Evolutionary conservation across 805 yeast genomes (phyloP).

Genomic region (Saccharomyces paradoxus): DNA sequence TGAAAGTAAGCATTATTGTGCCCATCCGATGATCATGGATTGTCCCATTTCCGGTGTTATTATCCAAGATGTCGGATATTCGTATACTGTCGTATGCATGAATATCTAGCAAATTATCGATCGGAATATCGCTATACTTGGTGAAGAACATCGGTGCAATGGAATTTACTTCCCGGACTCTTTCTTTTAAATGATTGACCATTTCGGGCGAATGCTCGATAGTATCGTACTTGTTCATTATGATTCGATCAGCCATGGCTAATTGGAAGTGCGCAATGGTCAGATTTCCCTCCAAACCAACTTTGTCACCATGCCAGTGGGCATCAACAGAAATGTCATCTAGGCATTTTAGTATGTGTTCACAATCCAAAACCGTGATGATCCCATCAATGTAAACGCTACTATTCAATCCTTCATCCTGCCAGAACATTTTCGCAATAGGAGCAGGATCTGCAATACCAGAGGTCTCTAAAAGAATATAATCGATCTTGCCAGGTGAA

Average conservation of each 20-base stretch:
- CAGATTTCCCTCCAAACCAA: conserved; percentile 34
- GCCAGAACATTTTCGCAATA: conserved; percentile 95
- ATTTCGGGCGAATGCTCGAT: conserved; percentile 22
- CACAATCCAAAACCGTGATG: conserved; percentile 75
- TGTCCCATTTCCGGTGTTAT: conserved; percentile 10
- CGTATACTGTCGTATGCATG: conserved; percentile 58
- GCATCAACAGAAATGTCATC: conserved; percentile 56
- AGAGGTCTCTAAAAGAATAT: conserved; percentile 87
- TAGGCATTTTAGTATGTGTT: conserved; percentile 55
- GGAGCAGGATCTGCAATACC: conserved; percentile 98
- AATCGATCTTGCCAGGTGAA: conserved; percentile 68
- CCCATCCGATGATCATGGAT: conserved; percentile 47
- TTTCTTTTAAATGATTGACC: conserved; percentile 29
- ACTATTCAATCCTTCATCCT: conserved; percentile 80
- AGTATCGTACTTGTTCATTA: conserved; percentile 72
- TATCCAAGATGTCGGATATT: conserved; percentile 22
- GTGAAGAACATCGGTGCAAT: conserved; percentile 62
- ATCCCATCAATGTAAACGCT: conserved; percentile 87
- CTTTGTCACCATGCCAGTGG: conserved; percentile 52
- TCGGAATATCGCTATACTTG: conserved; percentile 61
- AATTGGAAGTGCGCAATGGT: conserved; percentile 87
- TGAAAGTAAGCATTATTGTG: conserved; percentile 45
- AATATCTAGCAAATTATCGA: conserved; percentile 60
- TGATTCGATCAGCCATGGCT: conserved; percentile 77
- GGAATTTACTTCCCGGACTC: conserved; percentile 47